Evolutionary conservation across 2,329 filamentous ascomycete species (phyloP).

Genomic region (Pseudodiploospora longispora): DNA sequence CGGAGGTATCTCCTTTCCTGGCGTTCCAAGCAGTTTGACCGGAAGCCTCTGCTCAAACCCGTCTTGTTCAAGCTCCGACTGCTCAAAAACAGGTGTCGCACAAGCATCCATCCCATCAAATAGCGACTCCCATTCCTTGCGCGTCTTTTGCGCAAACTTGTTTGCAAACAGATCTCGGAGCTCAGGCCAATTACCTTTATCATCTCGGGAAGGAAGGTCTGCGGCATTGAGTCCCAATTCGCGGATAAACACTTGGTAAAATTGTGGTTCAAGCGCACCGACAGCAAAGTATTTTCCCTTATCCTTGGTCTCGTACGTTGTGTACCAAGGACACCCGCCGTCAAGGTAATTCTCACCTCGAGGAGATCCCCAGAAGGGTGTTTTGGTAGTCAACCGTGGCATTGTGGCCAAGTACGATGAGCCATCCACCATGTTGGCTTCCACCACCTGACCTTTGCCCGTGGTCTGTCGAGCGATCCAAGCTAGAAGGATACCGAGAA

Average conservation of each 20-base stretch:
- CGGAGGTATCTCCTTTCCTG: conserved; percentile 52
- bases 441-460: conserved; percentile 77
- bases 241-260: conserved; percentile 66
- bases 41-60: conserved; percentile 56
- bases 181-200: conserved; percentile 59
- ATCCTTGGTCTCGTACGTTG: conserved; percentile 73
- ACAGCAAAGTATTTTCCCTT: conserved; percentile 73
- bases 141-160: conserved; percentile 61
- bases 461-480: conserved; percentile 52
- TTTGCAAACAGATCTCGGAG: conserved; percentile 53
- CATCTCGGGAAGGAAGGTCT: conserved; percentile 41
- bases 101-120: conserved; percentile 93
- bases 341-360: conserved; percentile 75
- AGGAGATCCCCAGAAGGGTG: conserved; percentile 50
- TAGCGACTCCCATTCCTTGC: conserved; percentile 72
- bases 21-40: conserved; percentile 62
- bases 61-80: conserved; percentile 56
- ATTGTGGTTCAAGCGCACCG: conserved; percentile 84
- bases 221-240: conserved; percentile 31
- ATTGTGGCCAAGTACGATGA: conserved; percentile 71
- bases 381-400: conserved; percentile 59
- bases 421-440: conserved; percentile 96
- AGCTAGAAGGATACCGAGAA: conserved; percentile 75
- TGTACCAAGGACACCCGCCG: conserved; percentile 80
- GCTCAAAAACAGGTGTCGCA: conserved; percentile 77